A percentile compares a stretch with the other conserved stretches of the same genome.
These are phyloP conservation scores for Parachaetomium inaequale DNA, from an alignment of 495 filamentous ascomycete genomes.

Conservation along the genomic window DNA sequence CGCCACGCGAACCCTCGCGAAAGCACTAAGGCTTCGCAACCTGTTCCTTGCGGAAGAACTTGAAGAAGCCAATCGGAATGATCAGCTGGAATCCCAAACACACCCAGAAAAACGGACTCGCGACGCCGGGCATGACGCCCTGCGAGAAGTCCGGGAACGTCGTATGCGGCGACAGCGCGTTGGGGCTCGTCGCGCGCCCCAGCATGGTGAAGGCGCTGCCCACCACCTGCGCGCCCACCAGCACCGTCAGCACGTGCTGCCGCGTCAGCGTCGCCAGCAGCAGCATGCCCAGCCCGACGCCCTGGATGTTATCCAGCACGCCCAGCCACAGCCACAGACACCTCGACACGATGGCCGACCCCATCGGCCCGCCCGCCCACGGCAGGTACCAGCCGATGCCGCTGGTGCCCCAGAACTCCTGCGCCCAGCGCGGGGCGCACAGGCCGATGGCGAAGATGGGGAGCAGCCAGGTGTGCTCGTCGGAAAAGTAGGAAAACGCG, in stretches of 20 bases:
- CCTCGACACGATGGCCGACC: conserved; percentile 51
- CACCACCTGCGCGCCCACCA: conserved; percentile 56
- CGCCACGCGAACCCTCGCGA: not conserved
- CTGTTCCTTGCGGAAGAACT: conserved; percentile 71
- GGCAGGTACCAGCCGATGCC: conserved; percentile 58
- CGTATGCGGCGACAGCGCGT: conserved; percentile 57
- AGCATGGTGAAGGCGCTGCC: conserved; percentile 56
- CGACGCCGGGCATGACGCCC: conserved; percentile 44
- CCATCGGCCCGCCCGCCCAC: conserved; percentile 51
- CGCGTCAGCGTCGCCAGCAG: conserved; percentile 59
- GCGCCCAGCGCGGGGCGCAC: conserved; percentile 60
- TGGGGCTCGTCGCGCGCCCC: conserved; percentile 55
- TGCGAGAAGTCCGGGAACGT: conserved; percentile 59
- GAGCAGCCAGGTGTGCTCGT: conserved; percentile 59
- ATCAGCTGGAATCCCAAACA: conserved; percentile 57
- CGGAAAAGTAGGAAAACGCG: conserved; percentile 48
- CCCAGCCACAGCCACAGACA: conserved; percentile 64
- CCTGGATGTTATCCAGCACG: conserved; percentile 59
- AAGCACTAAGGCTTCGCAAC: conserved; percentile 57
- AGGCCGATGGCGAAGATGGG: conserved; percentile 65
- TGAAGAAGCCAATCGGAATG: conserved; percentile 63
- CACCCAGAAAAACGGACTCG: conserved; percentile 64
- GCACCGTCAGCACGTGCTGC: conserved; percentile 54
- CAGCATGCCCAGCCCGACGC: conserved; percentile 62
- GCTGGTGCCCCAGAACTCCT: conserved; percentile 61